Evolutionary conservation across 495 filamentous ascomycete genomes (phyloP).

Genomic region (Neurospora sp.): DNA sequence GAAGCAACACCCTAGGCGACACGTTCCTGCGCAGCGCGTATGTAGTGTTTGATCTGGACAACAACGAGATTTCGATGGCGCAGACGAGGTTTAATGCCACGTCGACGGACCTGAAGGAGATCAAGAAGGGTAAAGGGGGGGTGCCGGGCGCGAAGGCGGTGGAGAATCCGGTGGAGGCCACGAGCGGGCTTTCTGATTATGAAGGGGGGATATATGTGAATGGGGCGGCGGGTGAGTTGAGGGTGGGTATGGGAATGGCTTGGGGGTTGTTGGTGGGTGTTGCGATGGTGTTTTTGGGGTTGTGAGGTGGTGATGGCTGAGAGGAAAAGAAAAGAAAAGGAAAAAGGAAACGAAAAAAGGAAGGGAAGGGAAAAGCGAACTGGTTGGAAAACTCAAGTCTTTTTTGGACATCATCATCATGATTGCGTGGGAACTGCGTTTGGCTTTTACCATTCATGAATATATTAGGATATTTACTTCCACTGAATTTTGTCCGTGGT

Average conservation of each 20-base stretch:
- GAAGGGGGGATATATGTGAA: conserved; percentile 1
- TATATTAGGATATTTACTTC: not conserved
- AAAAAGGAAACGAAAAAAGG: too few species aligned
- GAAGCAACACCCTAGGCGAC: conserved; percentile 70
- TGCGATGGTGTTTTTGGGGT: not conserved
- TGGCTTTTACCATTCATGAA: not conserved
- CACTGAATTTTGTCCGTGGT: not conserved
- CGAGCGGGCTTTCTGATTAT: conserved; percentile 20
- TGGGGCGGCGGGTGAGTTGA: not conserved
- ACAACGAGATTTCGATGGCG: conserved; percentile 80
- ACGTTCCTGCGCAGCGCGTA: conserved; percentile 90
- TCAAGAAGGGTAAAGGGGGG: conserved; percentile 48
- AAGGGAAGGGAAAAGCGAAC: not conserved
- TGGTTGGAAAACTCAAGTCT: not conserved
- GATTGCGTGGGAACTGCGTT: not conserved
- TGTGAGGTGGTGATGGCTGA: not conserved
- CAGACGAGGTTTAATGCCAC: conserved; percentile 77
- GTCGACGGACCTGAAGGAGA: conserved; percentile 55
- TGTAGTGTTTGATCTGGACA: conserved; percentile 81
- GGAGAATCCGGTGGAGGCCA: conserved; percentile 49
- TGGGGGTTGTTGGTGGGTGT: not conserved
- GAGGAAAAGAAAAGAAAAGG: not conserved
- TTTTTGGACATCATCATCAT: not conserved
- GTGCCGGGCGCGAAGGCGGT: conserved; percentile 68
- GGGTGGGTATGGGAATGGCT: not conserved